These are phyloP conservation scores for Volvariella surrecta DNA, from an alignment of 1,284 basidiomycete species.

Conservation along the genomic window DNA sequence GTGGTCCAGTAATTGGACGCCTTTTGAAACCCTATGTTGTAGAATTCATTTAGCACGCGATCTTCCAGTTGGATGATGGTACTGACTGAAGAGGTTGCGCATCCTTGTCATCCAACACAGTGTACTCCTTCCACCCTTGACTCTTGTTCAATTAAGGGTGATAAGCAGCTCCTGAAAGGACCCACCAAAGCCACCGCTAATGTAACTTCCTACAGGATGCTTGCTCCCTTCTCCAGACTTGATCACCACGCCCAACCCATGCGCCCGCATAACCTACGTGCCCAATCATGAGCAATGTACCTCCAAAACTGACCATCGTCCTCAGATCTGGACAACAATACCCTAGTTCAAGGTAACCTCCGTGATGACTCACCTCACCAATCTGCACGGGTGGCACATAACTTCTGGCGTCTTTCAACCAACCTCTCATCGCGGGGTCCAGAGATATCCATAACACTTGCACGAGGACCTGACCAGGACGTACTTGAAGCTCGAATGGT, in stretches of 20 bases:
- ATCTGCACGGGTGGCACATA: slow-evolving; percentile 73
- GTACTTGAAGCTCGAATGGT: slow-evolving; percentile 36
- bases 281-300: too few relatives aligned
- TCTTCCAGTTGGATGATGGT: background rate
- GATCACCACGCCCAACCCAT: slow-evolving; percentile 64
- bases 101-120: slow-evolving; percentile 46
- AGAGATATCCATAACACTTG: slow-evolving; percentile 70
- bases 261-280: slow-evolving; percentile 65
- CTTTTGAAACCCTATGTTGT: slow-evolving; percentile 45
- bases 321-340: background rate
- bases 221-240: slow-evolving; percentile 43
- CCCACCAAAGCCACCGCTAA: slow-evolving; percentile 51
- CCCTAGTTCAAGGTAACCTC: background rate
- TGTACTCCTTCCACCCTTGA: slow-evolving; percentile 76
- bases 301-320: background rate
- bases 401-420: slow-evolving; percentile 62
- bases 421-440: slow-evolving; percentile 84
- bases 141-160: background rate
- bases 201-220: slow-evolving; percentile 59
- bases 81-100: slow-evolving; percentile 30
- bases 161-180: slow-evolving; percentile 4
- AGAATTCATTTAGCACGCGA: slow-evolving; percentile 3
- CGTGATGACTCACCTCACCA: slow-evolving; percentile 44
- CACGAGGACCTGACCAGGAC: slow-evolving; percentile 58
- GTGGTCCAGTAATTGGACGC: slow-evolving; percentile 62